Conservation (phyloP, 768 basidiomycete genomes). For the Erythrobasidium yunnanense region DNA sequence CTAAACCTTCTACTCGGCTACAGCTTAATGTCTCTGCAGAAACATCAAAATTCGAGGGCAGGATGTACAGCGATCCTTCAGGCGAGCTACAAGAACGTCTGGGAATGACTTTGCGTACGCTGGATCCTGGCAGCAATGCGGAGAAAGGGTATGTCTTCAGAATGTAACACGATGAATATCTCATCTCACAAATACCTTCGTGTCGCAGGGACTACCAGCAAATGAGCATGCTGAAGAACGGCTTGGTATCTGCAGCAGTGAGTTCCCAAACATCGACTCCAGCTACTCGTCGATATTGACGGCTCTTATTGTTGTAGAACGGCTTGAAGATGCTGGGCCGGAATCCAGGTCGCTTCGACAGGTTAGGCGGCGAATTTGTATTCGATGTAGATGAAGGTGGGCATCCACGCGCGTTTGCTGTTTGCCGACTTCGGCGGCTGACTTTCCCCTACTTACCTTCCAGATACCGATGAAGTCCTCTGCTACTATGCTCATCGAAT, state of each 20-base stretch:
- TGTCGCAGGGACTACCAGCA: not conserved
- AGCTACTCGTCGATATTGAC: not conserved
- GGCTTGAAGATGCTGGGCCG: not conserved
- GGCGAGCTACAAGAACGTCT: not conserved
- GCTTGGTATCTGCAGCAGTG: not conserved
- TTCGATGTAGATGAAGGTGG: not conserved
- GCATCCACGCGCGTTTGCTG: not conserved
- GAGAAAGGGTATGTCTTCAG: not conserved
- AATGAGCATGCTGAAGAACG: conserved; percentile 4
- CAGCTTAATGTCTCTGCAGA: not conserved
- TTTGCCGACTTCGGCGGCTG: not conserved
- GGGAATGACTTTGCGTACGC: not conserved
- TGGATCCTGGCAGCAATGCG: not conserved
- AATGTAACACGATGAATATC: not conserved
- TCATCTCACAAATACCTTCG: not conserved
- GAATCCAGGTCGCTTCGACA: not conserved
- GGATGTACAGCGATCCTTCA: not conserved
- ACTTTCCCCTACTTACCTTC: not conserved
- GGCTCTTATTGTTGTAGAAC: not conserved
- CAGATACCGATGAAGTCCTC: not conserved
- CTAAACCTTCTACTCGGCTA: not conserved
- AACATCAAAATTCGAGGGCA: not conserved
- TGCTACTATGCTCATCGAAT: not conserved
- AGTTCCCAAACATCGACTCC: not conserved
- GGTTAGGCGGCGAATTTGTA: not conserved